A percentile compares a stretch with the other conserved stretches of the same genome.
Evolutionary conservation across 768 basidiomycete species (phyloP).

Genomic region (Gloeopeniophorella convolvens): DNA sequence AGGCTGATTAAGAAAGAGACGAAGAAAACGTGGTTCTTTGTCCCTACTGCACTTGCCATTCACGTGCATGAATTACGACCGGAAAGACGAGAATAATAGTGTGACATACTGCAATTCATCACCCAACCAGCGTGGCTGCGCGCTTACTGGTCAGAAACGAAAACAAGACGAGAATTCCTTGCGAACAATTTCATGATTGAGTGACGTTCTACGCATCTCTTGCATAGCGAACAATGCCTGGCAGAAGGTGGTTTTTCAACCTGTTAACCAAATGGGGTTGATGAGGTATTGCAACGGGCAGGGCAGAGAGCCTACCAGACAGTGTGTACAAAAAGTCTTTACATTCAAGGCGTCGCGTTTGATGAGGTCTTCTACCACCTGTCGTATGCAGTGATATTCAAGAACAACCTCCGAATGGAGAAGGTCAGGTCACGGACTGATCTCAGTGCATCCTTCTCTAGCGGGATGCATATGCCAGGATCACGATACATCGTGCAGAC

Average conservation of each 20-base stretch:
- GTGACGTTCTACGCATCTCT: constrained; percentile 2
- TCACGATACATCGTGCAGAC: not conserved
- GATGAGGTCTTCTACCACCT: constrained; percentile 3
- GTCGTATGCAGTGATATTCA: not conserved
- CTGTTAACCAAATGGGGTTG: not conserved
- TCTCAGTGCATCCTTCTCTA: not conserved
- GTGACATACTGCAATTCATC: constrained; percentile 9
- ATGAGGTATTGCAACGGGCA: too few relatives aligned
- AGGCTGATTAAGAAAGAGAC: not conserved
- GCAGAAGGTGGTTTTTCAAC: not conserved
- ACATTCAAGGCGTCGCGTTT: not conserved
- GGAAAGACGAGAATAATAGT: not conserved
- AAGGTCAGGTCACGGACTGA: not conserved
- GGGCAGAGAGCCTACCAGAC: constrained; percentile 2
- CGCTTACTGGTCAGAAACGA: not conserved
- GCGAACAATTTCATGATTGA: not conserved
- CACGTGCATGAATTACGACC: not conserved
- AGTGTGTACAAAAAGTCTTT: not conserved
- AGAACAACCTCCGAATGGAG: not conserved
- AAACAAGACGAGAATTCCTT: not conserved
- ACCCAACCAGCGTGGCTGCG: not conserved
- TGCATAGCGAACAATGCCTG: constrained; percentile 3
- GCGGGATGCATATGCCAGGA: not conserved
- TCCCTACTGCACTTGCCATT: not conserved
- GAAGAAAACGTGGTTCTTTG: constrained; percentile 4